Evolutionary conservation across 768 basidiomycete species (phyloP).

Genomic region (Tricholoma sp.): DNA sequence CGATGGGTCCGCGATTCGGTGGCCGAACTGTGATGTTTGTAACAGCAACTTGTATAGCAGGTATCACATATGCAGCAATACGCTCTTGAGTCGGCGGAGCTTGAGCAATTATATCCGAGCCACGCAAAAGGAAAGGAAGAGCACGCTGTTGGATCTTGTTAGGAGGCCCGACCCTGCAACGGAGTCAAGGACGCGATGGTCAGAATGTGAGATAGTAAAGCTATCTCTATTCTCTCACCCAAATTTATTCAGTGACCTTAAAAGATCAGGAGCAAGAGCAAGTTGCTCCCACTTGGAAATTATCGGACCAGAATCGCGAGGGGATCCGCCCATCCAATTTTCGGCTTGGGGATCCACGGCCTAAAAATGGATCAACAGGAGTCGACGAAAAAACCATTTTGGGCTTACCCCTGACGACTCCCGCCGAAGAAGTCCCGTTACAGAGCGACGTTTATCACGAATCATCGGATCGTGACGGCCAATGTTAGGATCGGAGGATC

Average conservation of each 20-base stretch:
- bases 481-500: constrained; percentile 42
- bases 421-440: constrained; percentile 61
- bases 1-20: constrained; percentile 74
- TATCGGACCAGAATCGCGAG: constrained; percentile 72
- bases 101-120: constrained; percentile 96
- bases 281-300: constrained; percentile 97
- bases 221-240: constrained; percentile 55
- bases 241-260: constrained; percentile 87
- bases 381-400: background rate
- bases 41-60: constrained; percentile 79
- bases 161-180: constrained; percentile 85
- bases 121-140: constrained; percentile 88
- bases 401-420: constrained; percentile 68
- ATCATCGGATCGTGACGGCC: constrained; percentile 37
- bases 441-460: constrained; percentile 75
- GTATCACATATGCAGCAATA: constrained; percentile 95
- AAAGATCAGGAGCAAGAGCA: constrained; percentile 76
- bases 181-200: constrained; percentile 4
- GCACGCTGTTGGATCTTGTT: constrained; percentile 99
- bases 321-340: constrained; percentile 44
- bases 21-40: constrained; percentile 52
- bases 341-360: constrained; percentile 52
- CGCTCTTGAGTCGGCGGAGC: constrained; percentile 98
- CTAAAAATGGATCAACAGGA: constrained; percentile 26
- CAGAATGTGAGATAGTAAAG: background rate